phyloP scores from a whole-genome alignment of 306 rosid species.

The Mimosa bimucronata region DNA sequence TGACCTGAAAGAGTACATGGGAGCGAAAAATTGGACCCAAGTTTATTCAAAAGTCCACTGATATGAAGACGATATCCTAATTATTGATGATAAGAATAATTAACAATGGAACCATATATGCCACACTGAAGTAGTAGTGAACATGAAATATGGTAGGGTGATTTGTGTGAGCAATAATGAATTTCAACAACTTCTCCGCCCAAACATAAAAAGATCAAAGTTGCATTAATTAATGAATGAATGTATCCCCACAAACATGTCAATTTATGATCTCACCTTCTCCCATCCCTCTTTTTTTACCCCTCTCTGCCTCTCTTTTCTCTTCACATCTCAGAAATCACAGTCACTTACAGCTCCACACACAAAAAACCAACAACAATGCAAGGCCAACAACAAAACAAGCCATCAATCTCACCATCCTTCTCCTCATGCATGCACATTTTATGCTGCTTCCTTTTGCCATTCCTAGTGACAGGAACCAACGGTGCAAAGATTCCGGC shows the following conservation, averaged over 20 bases:
- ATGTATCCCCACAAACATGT: slow-evolving; percentile 15
- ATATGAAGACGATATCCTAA: background rate
- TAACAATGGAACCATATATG: background rate
- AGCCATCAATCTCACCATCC: background rate
- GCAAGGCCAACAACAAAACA: slow-evolving; percentile 13
- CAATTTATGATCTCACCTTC: slow-evolving; percentile 45
- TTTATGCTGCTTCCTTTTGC: slow-evolving; percentile 38
- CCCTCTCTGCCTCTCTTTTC: background rate
- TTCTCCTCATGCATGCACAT: slow-evolving; percentile 21
- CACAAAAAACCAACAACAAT: background rate
- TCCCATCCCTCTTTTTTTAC: background rate
- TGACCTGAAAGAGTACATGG: background rate
- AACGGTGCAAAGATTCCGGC: slow-evolving; percentile 62
- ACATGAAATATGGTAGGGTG: background rate
- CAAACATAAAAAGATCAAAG: slow-evolving; percentile 40
- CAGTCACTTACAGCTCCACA: background rate
- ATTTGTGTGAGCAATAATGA: slow-evolving; percentile 36
- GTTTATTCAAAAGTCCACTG: background rate
- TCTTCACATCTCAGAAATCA: background rate
- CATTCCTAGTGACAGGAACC: background rate
- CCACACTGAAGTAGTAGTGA: background rate
- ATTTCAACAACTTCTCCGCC: slow-evolving; percentile 59
- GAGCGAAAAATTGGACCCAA: background rate
- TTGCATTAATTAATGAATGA: slow-evolving; percentile 38
- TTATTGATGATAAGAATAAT: background rate